Evolutionary conservation across 331 rosid genomes (phyloP), one percentile per base, ranked within the genome.

Genomic region (Prunus yedoensis): DNA sequence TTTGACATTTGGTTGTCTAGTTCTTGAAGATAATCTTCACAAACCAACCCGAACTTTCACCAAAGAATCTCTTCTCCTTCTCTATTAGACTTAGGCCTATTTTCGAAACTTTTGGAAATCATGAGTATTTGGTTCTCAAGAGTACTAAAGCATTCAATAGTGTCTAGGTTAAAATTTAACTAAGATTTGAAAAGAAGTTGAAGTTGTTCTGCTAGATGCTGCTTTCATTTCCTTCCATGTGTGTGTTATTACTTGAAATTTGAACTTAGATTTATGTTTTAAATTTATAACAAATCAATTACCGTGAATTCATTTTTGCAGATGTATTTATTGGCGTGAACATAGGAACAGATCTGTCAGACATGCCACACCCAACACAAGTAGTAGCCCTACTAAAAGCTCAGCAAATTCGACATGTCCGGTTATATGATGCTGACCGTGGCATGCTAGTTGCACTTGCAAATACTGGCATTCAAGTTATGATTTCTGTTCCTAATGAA

Each of bases 311-410:
- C 54, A 7, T 46, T 59, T 60, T 15, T 59, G 68, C 86, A 91
- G 97, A 80, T 67, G 84, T 89, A 17, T 88, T 83, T 54, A 75
- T 94, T 69, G 99, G 99, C 75, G 99, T 92, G 65, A 94, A 94
- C 68, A 89, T 90, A 65, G 99, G 97, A 73, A 94, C 97, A 23
- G 90, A 86, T 41, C 97, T 92, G 43, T 88, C 93, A 0, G 97
- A 86, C 66, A 92, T 94, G 97, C 99, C 99, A 62, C 96, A 90
- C 53, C 92, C 99, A 58, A 92, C 97, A 8, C 97, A 94, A 92
- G 97, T 88, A 17, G 97, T 75, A 9, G 93, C 93, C 46, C 89
- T 92, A 30, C 89, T 92, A 35, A 94, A 94, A 88, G 86, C 96
- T 0, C 96, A 90, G 66, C 91, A 88, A 82, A 89, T 94, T 66